Evolutionary conservation across 192 early-diverging fungal genomes (phyloP).

Genomic region (Neocallimastix lanati): DNA sequence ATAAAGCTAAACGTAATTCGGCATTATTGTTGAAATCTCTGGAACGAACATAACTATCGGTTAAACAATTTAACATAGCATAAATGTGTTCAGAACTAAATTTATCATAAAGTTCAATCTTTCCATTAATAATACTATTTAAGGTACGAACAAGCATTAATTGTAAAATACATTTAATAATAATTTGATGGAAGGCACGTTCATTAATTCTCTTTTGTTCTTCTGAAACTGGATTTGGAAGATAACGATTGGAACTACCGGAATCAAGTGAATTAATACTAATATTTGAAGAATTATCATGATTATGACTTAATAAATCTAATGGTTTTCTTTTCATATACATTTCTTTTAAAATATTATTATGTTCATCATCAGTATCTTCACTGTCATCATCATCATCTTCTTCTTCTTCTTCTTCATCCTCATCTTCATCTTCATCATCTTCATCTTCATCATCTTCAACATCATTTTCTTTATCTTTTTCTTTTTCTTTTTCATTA

Average conservation of each 20-base stretch:
- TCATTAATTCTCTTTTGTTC: slow-evolving; percentile 21
- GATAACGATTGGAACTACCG: background rate
- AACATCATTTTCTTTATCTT: background rate
- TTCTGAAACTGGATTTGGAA: background rate
- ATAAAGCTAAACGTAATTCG: slow-evolving; percentile 57
- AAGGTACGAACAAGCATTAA: slow-evolving; percentile 76
- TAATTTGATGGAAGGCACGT: slow-evolving; percentile 58
- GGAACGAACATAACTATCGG: slow-evolving; percentile 61
- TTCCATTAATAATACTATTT: slow-evolving; percentile 44
- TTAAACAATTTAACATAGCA: slow-evolving; percentile 58
- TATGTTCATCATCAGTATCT: background rate
- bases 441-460: background rate
- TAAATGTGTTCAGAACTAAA: slow-evolving; percentile 45
- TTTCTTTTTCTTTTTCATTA: background rate
- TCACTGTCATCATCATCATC: background rate
- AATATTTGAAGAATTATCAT: background rate
- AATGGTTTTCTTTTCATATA: background rate
- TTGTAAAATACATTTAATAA: slow-evolving; percentile 78
- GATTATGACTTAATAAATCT: background rate
- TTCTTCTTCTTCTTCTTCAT: background rate
- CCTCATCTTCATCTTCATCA: background rate
- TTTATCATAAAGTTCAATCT: slow-evolving; percentile 32
- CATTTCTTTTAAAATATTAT: background rate
- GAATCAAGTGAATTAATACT: background rate
- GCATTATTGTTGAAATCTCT: slow-evolving; percentile 58